Conservation (phyloP, 2,329 filamentous ascomycete genomes). For the Metarhizium guizhouense region DNA sequence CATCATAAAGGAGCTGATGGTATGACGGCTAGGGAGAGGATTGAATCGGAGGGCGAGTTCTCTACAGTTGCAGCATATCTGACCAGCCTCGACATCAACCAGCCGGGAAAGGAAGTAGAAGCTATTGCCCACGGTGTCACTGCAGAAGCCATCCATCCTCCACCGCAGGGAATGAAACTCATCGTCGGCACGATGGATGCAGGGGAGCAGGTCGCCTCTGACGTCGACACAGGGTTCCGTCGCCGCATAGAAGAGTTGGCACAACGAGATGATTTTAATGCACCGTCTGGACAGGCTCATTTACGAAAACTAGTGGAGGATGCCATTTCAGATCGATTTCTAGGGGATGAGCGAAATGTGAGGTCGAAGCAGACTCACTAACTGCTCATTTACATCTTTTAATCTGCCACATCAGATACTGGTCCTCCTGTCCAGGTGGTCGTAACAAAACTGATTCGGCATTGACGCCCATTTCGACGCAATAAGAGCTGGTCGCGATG, state of each 20-base stretch:
- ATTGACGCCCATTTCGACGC: conserved; percentile 31
- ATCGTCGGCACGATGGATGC: conserved; percentile 68
- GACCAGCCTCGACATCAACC: conserved; percentile 19
- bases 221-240: conserved; percentile 74
- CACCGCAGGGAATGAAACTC: conserved; percentile 70
- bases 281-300: conserved; percentile 69
- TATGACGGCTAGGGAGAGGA: conserved; percentile 71
- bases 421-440: conserved; percentile 36
- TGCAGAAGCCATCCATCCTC: conserved; percentile 42
- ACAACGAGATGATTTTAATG: conserved; percentile 72
- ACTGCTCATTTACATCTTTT: conserved; percentile 31
- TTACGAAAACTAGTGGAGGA: conserved; percentile 73
- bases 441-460: conserved; percentile 46
- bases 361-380: conserved; percentile 47
- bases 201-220: conserved; percentile 47
- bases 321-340: conserved; percentile 59
- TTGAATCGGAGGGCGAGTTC: conserved; percentile 69
- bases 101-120: conserved; percentile 19
- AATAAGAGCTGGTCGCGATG: conserved; percentile 42
- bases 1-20: conserved; percentile 62
- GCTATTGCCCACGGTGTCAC: conserved; percentile 17
- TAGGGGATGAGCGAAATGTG: conserved; percentile 56
- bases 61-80: conserved; percentile 70
- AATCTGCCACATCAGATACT: conserved; percentile 55
- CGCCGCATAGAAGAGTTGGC: conserved; percentile 84